Percentiles rank a stretch among this genome's conserved stretches.
Evolutionary conservation across 306 rosid genomes (phyloP).

Genomic region (Cicer arietinum): DNA sequence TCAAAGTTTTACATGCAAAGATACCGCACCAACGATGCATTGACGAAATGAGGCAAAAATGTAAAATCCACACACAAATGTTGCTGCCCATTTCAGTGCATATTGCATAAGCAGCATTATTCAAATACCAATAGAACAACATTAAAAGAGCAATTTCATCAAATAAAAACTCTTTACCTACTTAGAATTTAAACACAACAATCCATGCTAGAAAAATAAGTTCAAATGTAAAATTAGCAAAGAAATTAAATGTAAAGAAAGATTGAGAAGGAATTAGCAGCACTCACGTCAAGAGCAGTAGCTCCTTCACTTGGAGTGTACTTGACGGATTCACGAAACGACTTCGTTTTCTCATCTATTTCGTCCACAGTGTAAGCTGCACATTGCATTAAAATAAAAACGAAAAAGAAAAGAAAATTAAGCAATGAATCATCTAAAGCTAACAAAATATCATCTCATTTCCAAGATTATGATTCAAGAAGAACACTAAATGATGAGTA

Average conservation of each 20-base stretch:
- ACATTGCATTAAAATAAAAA: conserved; percentile 32
- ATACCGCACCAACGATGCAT: not conserved
- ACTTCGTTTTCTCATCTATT: conserved; percentile 69
- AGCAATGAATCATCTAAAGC: not conserved
- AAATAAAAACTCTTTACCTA: not conserved
- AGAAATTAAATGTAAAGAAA: conserved; percentile 29
- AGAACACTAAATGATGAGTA: not conserved
- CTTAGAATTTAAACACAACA: not conserved
- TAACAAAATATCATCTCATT: not conserved
- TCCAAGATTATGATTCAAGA: not conserved
- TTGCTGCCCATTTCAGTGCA: not conserved
- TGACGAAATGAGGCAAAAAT: conserved; percentile 8
- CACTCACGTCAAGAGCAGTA: conserved; percentile 64
- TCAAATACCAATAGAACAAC: conserved; percentile 12
- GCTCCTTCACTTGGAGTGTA: conserved; percentile 54
- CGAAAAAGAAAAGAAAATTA: not conserved
- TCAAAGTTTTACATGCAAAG: not conserved
- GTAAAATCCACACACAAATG: conserved; percentile 7
- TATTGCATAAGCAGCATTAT: not conserved
- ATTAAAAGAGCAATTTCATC: not conserved
- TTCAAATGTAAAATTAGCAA: conserved; percentile 8
- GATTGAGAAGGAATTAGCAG: conserved; percentile 2
- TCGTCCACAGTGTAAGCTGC: conserved; percentile 74
- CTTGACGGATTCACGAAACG: conserved; percentile 58
- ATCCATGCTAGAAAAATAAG: not conserved